Evolutionary conservation across 2,329 filamentous ascomycete species (phyloP), one percentile per base, ranked within the genome.

Genomic region (Exophiala oligosperma): DNA sequence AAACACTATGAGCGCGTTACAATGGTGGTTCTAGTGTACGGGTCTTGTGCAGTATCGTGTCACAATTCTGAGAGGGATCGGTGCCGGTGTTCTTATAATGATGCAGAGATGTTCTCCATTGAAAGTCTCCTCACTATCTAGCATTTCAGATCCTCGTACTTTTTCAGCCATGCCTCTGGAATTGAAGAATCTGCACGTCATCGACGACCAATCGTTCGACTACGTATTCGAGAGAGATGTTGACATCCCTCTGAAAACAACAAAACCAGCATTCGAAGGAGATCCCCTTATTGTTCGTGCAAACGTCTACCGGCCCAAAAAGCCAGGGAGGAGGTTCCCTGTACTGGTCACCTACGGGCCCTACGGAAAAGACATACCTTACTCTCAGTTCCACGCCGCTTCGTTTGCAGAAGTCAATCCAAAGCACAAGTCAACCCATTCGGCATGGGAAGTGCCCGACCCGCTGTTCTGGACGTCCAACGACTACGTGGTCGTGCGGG

Each of bases 301-400:
- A 66, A 83, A 82, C 67, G 75, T 82, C 2, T 83, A 81, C 62
- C 72, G 79, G 1, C 79, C 79, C 1, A 80, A 78, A 48, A 61
- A 56, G 6, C 44, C 60, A 1, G 70, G 75, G 23, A 74, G 70
- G 60, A 74, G 79, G 75, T 78, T 65, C 49, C 87, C 88, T 0
- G 86, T 88, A 0, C 70, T 90, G 7, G 82, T 88, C 1, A 90
- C 87, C 0, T 90, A 90, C 63, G 87, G 87, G 0, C 88, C 88
- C 0, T 90, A 90, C 62, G 87, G 88, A 47, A 90, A 91, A 65
- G 87, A 90, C 64, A 87, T 89, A 37, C 81, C 78, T 21, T 90
- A 90, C 68, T 29, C 28, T 5, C 28, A 29, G 28, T 84, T 84
- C 67, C 75, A 80, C 54, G 64, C 74, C 2, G 74, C 79, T 57